Base-by-base conservation (phyloP, 2,329 filamentous ascomycete species). In the Trichoderma sp. region DNA sequence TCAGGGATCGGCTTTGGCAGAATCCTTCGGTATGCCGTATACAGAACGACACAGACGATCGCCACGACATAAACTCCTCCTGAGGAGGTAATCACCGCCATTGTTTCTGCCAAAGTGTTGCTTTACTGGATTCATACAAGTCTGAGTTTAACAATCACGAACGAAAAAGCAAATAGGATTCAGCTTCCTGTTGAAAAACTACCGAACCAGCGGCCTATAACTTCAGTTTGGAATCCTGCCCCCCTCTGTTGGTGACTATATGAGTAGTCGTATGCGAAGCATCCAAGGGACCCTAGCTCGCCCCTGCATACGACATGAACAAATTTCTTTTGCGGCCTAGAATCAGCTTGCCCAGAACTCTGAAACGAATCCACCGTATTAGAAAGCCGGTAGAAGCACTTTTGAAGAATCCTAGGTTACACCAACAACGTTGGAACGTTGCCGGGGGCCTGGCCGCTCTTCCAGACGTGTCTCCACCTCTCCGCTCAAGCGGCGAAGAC, bases 1-100 rank as follows among this genome's bases (percentile, higher is more conserved):
- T 34, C 53, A 47, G 53, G 66, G 15, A 58, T 43, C 8, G 66
- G 66, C 66, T 68, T 68, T 23, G 66, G 66, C 17, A 68, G 53
- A 8, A 61, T 47, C 23, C 66, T 55, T 58, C 66, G 53, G 17
- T 68, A 68, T 17, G 57, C 32, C 34, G 32, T 59, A 55, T 68
- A 68, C 63, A 66, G 47, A n/a, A 20, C 63, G 8, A 66, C 30
- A 26, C 47, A 66, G 30, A 66, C 20, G 43, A 55, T 66, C 30
- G 30, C 63, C 28, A 66, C 63, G 30, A 66, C 28, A 47, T 47
- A 66, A 66, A 20, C 47, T 55, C 47, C 63, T 39, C 47, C 63
- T 36, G 63, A 55, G 63, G 63, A 55, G 63, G 36, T 53, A 36
- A 20, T 66, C 63, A 55, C n/a, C 47, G 63, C 30, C 63, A 66